These are phyloP conservation scores for Huiozyma naganishii DNA, from an alignment of 805 yeast species.

Conservation along the genomic window DNA sequence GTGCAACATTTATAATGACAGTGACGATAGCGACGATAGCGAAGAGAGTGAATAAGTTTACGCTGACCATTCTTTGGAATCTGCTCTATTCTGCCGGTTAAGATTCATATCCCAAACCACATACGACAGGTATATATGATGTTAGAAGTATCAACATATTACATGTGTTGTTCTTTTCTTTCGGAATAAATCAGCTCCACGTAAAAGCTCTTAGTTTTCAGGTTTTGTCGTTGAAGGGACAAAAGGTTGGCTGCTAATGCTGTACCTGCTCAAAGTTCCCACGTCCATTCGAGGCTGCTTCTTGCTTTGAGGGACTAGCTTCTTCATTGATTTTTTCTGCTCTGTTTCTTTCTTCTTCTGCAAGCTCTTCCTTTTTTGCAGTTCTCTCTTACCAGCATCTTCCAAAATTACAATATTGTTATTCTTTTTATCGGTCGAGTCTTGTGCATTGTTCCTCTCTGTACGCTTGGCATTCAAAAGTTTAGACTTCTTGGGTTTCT, in stretches of 20 bases:
- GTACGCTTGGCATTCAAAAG: not conserved
- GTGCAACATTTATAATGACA: conserved; percentile 19
- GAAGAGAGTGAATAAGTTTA: conserved; percentile 1
- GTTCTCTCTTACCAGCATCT: conserved; percentile 24
- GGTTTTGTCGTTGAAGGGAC: not conserved
- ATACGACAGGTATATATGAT: too few relatives aligned
- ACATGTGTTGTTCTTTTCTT: too few relatives aligned
- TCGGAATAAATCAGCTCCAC: too few relatives aligned
- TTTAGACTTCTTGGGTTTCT: not conserved
- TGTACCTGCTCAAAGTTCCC: not conserved
- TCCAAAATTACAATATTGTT: conserved; percentile 23
- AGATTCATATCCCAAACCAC: too few relatives aligned
- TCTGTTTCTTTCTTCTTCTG: conserved; percentile 10
- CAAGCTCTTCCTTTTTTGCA: conserved; percentile 18
- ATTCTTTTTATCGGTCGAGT: conserved; percentile 3
- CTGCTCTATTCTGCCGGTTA: too few relatives aligned
- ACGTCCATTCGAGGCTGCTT: not conserved
- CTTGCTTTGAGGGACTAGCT: not conserved
- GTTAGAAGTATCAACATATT: too few relatives aligned
- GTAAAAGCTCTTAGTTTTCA: not conserved
- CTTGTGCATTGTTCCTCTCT: conserved; percentile 4
- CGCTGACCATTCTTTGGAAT: too few relatives aligned
- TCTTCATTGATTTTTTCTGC: conserved; percentile 1
- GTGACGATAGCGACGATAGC: conserved; percentile 14
- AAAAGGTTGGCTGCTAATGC: conserved; percentile 1